phyloP scores from a whole-genome alignment of 345 rosid genomes.

The Rhizophora mangle region DNA sequence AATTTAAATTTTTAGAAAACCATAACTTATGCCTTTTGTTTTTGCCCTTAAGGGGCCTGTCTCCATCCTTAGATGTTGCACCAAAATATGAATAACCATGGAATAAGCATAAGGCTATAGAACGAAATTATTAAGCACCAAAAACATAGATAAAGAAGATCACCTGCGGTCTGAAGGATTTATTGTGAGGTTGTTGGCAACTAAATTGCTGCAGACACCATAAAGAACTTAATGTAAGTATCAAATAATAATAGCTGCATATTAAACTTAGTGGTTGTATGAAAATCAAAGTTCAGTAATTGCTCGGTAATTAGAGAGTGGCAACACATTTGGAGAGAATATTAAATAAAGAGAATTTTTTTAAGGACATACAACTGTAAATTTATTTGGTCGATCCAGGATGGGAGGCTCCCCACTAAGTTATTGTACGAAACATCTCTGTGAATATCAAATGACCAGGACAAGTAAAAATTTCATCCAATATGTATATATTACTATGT shows the following conservation, averaged over 20 bases:
- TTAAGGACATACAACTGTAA: constrained; percentile 47
- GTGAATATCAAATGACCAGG: constrained; percentile 12
- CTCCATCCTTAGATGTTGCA: no score
- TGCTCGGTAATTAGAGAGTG: neutral
- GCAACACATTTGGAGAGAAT: neutral
- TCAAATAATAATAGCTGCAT: constrained; percentile 3
- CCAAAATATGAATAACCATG: no score
- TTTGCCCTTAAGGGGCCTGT: no score
- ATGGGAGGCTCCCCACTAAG: constrained; percentile 60
- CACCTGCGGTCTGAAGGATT: constrained; percentile 45
- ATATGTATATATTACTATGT: neutral
- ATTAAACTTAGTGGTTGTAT: neutral
- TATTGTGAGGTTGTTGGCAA: constrained; percentile 65
- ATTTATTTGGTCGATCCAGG: constrained; percentile 48
- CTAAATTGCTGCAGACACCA: constrained; percentile 57
- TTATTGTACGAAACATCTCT: constrained; percentile 83
- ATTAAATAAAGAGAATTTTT: no score
- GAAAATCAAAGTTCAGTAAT: neutral
- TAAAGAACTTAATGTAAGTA: constrained; percentile 3
- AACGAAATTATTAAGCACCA: constrained; percentile 1
- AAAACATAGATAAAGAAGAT: constrained; percentile 5
- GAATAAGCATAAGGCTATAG: no score
- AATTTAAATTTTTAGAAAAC: no score
- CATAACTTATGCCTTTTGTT: no score
- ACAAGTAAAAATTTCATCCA: neutral